Percentiles rank a stretch among this genome's conserved stretches.
Conservation (phyloP, 352 stramenopile species). For the Globisporangium spiculum region DNA sequence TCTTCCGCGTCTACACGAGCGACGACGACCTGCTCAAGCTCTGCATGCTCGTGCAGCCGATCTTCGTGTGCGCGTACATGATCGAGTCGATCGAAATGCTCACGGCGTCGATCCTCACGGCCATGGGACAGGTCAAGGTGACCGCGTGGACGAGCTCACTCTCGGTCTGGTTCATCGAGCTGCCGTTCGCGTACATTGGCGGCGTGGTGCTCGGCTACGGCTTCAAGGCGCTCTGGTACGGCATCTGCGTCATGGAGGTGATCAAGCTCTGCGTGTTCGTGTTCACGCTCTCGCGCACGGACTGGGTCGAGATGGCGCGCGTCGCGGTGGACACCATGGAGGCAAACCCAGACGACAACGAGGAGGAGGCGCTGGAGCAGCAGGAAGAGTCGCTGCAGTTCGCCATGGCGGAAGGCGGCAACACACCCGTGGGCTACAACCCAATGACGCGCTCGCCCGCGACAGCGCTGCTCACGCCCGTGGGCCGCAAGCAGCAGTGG, state of each 20-base stretch:
- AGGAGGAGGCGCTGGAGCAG: slow-evolving; percentile 27
- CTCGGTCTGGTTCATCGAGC: slow-evolving; percentile 45
- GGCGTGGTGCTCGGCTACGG: slow-evolving; percentile 40
- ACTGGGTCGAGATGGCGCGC: slow-evolving; percentile 45
- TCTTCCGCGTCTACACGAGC: slow-evolving; percentile 50
- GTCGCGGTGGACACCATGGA: slow-evolving; percentile 42
- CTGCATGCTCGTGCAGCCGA: slow-evolving; percentile 42
- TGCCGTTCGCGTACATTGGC: slow-evolving; percentile 46
- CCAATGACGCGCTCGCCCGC: slow-evolving; percentile 48
- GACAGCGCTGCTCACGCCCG: slow-evolving; percentile 56
- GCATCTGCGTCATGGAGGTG: slow-evolving; percentile 43
- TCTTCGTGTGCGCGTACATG: slow-evolving; percentile 48
- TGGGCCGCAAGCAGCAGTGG: slow-evolving; percentile 48
- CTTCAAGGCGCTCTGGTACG: slow-evolving; percentile 46
- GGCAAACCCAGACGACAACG: slow-evolving; percentile 26
- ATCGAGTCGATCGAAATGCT: slow-evolving; percentile 57
- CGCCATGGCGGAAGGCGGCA: slow-evolving; percentile 42
- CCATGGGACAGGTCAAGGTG: slow-evolving; percentile 55
- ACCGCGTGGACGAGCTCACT: slow-evolving; percentile 41
- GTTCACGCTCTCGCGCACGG: slow-evolving; percentile 32
- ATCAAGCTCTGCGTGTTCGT: slow-evolving; percentile 40
- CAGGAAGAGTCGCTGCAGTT: slow-evolving; percentile 29
- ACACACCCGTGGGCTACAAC: slow-evolving; percentile 45
- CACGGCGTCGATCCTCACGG: slow-evolving; percentile 39
- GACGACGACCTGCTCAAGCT: slow-evolving; percentile 45